Evolutionary conservation across 1,284 basidiomycete genomes (phyloP).

Genomic region (Cutaneotrichosporon cavernicola): DNA sequence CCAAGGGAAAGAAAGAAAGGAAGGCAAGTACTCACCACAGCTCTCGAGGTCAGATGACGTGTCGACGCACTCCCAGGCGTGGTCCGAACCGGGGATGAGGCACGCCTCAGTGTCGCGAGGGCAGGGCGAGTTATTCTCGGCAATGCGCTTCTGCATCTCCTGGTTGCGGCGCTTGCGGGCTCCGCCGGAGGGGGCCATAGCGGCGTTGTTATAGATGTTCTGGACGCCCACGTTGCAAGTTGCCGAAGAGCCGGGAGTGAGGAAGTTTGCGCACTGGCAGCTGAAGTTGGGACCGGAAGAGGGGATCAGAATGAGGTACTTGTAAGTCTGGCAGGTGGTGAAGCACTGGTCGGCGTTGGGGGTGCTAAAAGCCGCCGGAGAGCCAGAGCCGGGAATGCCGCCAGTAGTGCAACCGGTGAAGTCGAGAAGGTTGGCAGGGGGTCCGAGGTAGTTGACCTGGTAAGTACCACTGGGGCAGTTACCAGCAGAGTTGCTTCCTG

Average conservation of each 20-base stretch:
- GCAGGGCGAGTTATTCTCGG: constrained; percentile 10
- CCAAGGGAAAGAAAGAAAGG: background rate
- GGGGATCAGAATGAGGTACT: constrained; percentile 7
- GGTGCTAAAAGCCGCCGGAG: background rate
- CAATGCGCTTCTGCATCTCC: background rate
- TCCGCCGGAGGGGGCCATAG: background rate
- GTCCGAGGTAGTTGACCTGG: constrained; percentile 13
- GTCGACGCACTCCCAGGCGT: constrained; percentile 24
- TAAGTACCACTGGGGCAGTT: background rate
- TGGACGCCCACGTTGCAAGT: constrained; percentile 6
- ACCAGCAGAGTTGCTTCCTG: constrained; percentile 6
- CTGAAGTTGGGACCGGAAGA: background rate
- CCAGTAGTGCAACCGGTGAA: constrained; percentile 11
- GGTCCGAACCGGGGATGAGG: background rate
- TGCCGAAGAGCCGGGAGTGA: background rate
- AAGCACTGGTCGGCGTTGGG: constrained; percentile 12
- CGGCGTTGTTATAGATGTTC: constrained; percentile 10
- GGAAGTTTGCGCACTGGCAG: constrained; percentile 12
- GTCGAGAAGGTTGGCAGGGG: background rate
- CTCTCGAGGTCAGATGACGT: constrained; percentile 15
- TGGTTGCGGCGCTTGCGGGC: constrained; percentile 4
- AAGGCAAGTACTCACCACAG: constrained; percentile 6
- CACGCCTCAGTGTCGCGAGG: constrained; percentile 11
- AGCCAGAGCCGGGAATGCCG: background rate
- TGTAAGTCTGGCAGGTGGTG: constrained; percentile 4